Percentiles rank a stretch among this genome's conserved stretches.
phyloP scores from a whole-genome alignment of 495 filamentous ascomycete genomes.

The Lineolata rhizophorae region DNA sequence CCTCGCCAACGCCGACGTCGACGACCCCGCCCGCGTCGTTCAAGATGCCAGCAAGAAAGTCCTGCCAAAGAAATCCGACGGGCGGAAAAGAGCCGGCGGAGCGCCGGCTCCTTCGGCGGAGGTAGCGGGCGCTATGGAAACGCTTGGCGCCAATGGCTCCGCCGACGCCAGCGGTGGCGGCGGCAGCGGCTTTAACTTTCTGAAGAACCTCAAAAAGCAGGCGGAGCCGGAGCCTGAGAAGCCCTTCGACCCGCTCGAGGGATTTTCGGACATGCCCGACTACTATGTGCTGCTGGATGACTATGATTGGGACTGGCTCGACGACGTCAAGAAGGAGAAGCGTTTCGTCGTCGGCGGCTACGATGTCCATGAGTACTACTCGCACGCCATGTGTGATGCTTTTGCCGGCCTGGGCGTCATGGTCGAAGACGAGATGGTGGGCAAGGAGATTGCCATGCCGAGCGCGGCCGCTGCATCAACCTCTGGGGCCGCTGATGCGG shows the following conservation, averaged over 20 bases:
- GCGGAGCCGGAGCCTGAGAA: slow-evolving; percentile 35
- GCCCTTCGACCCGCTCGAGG: slow-evolving; percentile 78
- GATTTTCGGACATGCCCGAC: slow-evolving; percentile 39
- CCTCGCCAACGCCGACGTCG: slow-evolving; percentile 22
- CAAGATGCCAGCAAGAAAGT: slow-evolving; percentile 13
- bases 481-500: neutral
- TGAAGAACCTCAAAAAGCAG: slow-evolving; percentile 53
- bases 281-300: slow-evolving; percentile 44
- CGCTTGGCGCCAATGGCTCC: slow-evolving; percentile 9
- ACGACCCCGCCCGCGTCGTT: neutral
- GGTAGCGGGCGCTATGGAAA: neutral
- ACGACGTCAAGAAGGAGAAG: slow-evolving; percentile 32
- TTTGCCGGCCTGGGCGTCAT: slow-evolving; percentile 78
- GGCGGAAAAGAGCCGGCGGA: slow-evolving; percentile 10
- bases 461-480: slow-evolving; percentile 2
- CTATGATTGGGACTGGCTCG: slow-evolving; percentile 44
- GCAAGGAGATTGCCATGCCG: slow-evolving; percentile 19
- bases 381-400: slow-evolving; percentile 61
- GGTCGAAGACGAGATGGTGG: slow-evolving; percentile 45
- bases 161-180: too few species aligned
- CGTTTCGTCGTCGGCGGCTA: slow-evolving; percentile 61
- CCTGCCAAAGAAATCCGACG: slow-evolving; percentile 11
- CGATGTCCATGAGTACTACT: slow-evolving; percentile 56
- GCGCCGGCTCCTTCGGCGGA: neutral
- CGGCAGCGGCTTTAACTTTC: slow-evolving; percentile 22